Evolutionary conservation across 768 basidiomycete genomes (phyloP), one percentile per base, ranked within the genome.

Genomic region (Gloeopeniophorella convolvens): DNA sequence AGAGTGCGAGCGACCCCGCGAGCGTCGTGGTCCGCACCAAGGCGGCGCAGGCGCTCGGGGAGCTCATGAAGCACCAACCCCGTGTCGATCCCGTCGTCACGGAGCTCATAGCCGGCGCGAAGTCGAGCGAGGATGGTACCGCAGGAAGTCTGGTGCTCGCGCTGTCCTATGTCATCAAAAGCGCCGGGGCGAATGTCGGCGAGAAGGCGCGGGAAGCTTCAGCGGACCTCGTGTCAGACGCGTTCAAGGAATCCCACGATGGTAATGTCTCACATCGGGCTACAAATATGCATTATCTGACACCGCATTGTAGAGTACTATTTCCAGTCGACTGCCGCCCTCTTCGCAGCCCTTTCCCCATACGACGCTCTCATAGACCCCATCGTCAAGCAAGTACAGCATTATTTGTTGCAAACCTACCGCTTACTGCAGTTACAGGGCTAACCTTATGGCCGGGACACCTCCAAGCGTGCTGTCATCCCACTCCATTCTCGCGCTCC

Each of bases 11-110:
- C 49, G 94, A 98, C 64, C 66, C 84, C 7, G 74, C 84, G 2
- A 90, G 88, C 55, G 70, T 78, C 1, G 78, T 80, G 13, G 90
- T 98, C 21, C 81, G 95, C 44, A 82, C 74, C 51, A 81, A 81
- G 45, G 93, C 92, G 0, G 91, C 83, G 0, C 76, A 83, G 33
- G 94, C 89, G 10, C 74, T 98, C 1, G 94, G 94, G 11, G 77
- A 82, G 3, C 71, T 99, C 61, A 96, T 98, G 92, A 79, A 78
- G 60, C 85, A 84, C 61, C 89, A 93, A 64, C 83, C 90, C 5
- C 75, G 92, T 45, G 89, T 91, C 27, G 95, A 97, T 63, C 93
- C 93, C 0, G 83, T 98, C n/a, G 75, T 97, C 42, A 91, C 89
- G 3, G 95, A 98, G 64, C 72, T 99, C 43, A 68, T 89, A 15